A percentile compares a stretch with the other conserved stretches of the same genome.
Evolutionary conservation across 345 rosid species (phyloP).

Genomic region (Pugionium dolabratum): DNA sequence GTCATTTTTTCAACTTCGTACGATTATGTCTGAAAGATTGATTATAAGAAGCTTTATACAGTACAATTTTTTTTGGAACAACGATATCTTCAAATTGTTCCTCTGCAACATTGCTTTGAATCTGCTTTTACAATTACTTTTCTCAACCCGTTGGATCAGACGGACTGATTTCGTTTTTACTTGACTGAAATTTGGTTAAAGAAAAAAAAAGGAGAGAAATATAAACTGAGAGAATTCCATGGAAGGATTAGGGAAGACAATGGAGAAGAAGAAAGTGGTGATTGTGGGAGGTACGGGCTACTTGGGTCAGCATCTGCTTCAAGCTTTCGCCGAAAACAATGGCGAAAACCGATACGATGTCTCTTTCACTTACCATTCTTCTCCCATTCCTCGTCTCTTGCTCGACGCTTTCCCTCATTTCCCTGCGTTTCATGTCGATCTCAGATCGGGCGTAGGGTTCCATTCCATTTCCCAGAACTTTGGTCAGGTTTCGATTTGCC

Average conservation of each 20-base stretch:
- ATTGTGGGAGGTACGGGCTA: constrained; percentile 90
- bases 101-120: no score
- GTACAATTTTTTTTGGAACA: no score
- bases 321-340: constrained; percentile 44
- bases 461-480: constrained; percentile 53
- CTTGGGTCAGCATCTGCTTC: constrained; percentile 87
- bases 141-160: neutral
- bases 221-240: neutral
- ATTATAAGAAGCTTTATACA: no score
- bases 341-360: constrained; percentile 46
- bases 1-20: no score
- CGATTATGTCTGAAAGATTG: no score
- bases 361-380: constrained; percentile 67
- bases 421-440: constrained; percentile 62
- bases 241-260: neutral
- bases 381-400: constrained; percentile 50
- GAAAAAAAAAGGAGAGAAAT: neutral
- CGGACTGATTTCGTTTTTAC: neutral
- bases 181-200: neutral
- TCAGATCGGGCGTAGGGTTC: constrained; percentile 62
- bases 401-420: constrained; percentile 57
- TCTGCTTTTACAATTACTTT: no score
- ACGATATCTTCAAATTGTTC: no score
- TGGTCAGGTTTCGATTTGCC: constrained; percentile 40
- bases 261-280: constrained; percentile 58